A percentile compares a stretch with the other conserved stretches of the same genome.
These are phyloP conservation scores for Hypoxylon sp. DNA, from an alignment of 2,329 filamentous ascomycete genomes.

Conservation along the genomic window DNA sequence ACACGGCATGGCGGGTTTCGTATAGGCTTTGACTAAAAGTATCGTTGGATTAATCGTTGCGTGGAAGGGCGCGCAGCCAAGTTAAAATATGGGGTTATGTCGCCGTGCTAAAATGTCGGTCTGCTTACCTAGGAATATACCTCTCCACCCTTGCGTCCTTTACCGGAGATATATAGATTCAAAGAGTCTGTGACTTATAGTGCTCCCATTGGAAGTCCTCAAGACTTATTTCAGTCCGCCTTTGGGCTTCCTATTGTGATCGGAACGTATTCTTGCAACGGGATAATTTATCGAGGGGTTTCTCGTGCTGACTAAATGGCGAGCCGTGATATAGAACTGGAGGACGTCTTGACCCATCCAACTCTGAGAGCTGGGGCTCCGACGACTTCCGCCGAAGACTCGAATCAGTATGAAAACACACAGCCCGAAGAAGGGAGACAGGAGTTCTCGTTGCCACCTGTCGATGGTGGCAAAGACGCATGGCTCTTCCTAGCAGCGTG, in stretches of 20 bases:
- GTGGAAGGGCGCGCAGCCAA: slow-evolving; percentile 22
- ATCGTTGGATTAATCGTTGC: slow-evolving; percentile 1
- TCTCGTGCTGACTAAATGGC: slow-evolving; percentile 24
- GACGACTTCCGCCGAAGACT: slow-evolving; percentile 7
- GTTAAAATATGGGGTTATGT: slow-evolving; percentile 25
- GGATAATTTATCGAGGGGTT: neutral
- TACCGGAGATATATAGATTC: slow-evolving; percentile 27
- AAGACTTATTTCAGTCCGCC: neutral
- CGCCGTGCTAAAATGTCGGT: slow-evolving; percentile 31
- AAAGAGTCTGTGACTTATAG: neutral
- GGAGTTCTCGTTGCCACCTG: slow-evolving; percentile 49
- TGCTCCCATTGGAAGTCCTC: neutral
- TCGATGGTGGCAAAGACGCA: slow-evolving; percentile 53
- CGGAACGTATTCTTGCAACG: neutral
- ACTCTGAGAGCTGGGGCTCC: slow-evolving; percentile 13
- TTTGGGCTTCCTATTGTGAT: neutral
- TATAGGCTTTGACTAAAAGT: neutral
- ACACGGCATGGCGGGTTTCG: neutral
- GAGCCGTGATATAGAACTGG: slow-evolving; percentile 38
- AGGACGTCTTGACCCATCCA: slow-evolving; percentile 17
- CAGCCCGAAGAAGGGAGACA: slow-evolving; percentile 35
- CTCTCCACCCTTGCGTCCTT: slow-evolving; percentile 34
- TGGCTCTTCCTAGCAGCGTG: slow-evolving; percentile 64
- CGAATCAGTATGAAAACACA: slow-evolving; percentile 1
- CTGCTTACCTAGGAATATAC: slow-evolving; percentile 5